phyloP scores from a whole-genome alignment of 2,329 filamentous ascomycete genomes.

The Trichoderma gracile region DNA sequence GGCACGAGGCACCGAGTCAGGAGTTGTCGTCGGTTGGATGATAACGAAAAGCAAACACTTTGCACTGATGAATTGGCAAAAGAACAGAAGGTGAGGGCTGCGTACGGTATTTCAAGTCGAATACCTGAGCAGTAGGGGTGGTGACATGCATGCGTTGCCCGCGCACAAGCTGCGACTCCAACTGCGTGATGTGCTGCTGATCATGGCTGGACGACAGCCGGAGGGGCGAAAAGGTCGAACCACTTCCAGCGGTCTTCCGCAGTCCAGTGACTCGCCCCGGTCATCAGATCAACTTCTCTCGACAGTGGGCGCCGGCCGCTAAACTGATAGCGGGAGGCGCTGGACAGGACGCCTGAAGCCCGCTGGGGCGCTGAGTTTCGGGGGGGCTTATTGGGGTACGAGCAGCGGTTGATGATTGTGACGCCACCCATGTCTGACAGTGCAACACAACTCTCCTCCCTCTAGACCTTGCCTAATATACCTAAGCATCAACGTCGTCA shows the following conservation, averaged over 20 bases:
- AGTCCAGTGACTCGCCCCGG: not conserved
- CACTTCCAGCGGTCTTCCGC: not conserved
- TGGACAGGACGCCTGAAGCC: not conserved
- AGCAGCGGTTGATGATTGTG: too few species aligned
- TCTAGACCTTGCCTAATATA: too few species aligned
- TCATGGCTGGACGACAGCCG: not conserved
- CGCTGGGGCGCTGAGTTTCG: not conserved
- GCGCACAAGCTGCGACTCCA: not conserved
- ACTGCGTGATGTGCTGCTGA: conserved; percentile 17
- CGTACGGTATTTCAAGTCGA: not conserved
- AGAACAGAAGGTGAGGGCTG: not conserved
- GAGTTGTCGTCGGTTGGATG: not conserved
- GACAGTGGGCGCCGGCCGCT: not conserved
- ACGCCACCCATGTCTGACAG: too few species aligned
- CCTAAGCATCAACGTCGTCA: too few species aligned
- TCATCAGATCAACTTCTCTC: not conserved
- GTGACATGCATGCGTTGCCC: not conserved
- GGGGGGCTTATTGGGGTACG: too few species aligned
- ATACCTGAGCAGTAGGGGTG: not conserved
- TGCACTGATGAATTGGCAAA: not conserved
- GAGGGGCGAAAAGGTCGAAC: conserved; percentile 11
- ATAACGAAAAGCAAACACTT: not conserved
- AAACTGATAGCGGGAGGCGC: too few species aligned
- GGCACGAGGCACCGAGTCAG: not conserved
- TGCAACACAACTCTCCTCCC: too few species aligned